These are phyloP conservation scores for Lactuca sativa DNA, from an alignment of 129 eudicot species.

Conservation along the genomic window DNA sequence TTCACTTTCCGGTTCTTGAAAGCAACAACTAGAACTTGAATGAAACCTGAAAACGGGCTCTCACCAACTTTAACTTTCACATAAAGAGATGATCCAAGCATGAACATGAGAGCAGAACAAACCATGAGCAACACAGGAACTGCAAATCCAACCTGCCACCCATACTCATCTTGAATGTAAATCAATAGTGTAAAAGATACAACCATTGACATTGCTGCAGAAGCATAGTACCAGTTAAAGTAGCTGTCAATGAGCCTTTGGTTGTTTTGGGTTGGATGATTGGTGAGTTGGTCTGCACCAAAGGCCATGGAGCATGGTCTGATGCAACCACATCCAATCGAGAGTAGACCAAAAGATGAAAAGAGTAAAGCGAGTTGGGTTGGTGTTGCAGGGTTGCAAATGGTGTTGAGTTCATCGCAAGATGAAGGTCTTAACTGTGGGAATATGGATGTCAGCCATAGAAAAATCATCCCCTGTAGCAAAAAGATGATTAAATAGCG, in stretches of 20 bases:
- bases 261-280: too few species aligned
- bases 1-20: too few species aligned
- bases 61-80: too few species aligned
- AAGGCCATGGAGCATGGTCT: constrained; percentile 53
- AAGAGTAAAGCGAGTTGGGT: constrained; percentile 39
- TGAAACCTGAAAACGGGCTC: too few species aligned
- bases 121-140: too few species aligned
- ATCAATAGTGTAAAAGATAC: constrained; percentile 46
- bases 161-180: constrained; percentile 49
- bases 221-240: constrained; percentile 61
- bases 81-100: too few species aligned
- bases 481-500: background rate
- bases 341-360: constrained; percentile 44
- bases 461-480: constrained; percentile 53
- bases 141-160: constrained; percentile 55
- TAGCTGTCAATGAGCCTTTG: too few species aligned
- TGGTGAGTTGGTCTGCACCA: too few species aligned
- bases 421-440: constrained; percentile 57
- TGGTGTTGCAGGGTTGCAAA: background rate
- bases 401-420: constrained; percentile 23
- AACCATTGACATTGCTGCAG: constrained; percentile 21
- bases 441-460: constrained; percentile 64
- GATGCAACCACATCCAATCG: constrained; percentile 58
- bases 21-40: too few species aligned
- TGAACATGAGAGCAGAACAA: too few species aligned